Evolutionary conservation across 257 asterid species (phyloP).

Genomic region (Leptodermis oblonga): DNA sequence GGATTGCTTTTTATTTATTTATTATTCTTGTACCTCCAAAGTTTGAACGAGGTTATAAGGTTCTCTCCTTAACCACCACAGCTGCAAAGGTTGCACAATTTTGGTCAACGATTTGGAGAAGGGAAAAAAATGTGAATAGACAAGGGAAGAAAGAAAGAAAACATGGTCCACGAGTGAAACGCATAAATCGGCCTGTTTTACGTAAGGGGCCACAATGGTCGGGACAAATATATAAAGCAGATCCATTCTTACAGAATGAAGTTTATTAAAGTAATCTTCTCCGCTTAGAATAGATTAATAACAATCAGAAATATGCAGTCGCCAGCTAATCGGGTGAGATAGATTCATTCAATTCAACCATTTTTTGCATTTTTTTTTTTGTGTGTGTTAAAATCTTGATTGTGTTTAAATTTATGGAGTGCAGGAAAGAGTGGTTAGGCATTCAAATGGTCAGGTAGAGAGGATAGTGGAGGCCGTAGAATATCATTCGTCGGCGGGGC

Average conservation of each 20-base stretch:
- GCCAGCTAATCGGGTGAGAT: conserved; percentile 33
- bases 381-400: not conserved
- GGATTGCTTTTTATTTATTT: no score
- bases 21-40: no score
- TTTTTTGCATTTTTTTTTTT: no score
- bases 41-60: no score
- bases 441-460: conserved; percentile 27
- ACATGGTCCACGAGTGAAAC: not conserved
- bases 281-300: no score
- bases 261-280: not conserved
- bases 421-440: conserved; percentile 22
- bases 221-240: not conserved
- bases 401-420: not conserved
- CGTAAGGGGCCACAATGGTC: not conserved
- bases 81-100: no score
- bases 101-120: no score
- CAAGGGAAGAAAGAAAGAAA: not conserved
- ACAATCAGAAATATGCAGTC: conserved; percentile 26
- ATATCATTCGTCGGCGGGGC: conserved; percentile 39
- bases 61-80: no score
- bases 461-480: conserved; percentile 38
- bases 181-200: conserved; percentile 5
- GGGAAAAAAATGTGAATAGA: not conserved
- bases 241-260: not conserved
- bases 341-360: conserved; percentile 9